These are phyloP conservation scores for Trametes cinnabarina DNA, from an alignment of 768 basidiomycete genomes.

Conservation along the genomic window DNA sequence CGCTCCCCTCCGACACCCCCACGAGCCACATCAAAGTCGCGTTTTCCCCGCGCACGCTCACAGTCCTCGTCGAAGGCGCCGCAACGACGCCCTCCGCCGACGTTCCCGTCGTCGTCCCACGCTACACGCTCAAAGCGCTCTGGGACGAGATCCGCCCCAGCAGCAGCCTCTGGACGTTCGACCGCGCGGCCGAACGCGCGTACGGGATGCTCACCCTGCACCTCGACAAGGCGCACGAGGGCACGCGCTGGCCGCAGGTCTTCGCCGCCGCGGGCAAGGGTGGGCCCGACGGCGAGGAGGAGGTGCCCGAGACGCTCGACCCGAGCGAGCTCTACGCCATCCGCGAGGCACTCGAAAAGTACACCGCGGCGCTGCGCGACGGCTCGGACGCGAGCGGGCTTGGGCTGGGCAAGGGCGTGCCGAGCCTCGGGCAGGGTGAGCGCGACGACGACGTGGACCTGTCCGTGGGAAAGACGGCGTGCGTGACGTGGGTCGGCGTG, in stretches of 20 bases:
- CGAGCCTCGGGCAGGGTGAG: slow-evolving; percentile 84
- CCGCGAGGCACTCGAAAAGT: slow-evolving; percentile 82
- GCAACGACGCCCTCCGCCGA: slow-evolving; percentile 18
- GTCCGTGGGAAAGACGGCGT: slow-evolving; percentile 62
- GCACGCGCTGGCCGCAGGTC: slow-evolving; percentile 83
- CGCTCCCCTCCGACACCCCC: slow-evolving; percentile 69
- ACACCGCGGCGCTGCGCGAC: slow-evolving; percentile 61
- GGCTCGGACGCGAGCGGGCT: slow-evolving; percentile 61
- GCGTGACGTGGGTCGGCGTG: slow-evolving; percentile 63
- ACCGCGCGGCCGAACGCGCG: slow-evolving; percentile 65
- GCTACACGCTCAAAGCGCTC: slow-evolving; percentile 57
- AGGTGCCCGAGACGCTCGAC: slow-evolving; percentile 84
- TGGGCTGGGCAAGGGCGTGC: slow-evolving; percentile 66
- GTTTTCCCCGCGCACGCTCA: slow-evolving; percentile 64
- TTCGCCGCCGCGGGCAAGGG: slow-evolving; percentile 54
- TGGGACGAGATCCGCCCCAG: slow-evolving; percentile 81
- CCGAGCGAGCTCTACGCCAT: slow-evolving; percentile 78
- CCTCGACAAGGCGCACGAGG: slow-evolving; percentile 82
- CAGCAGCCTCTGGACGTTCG: slow-evolving; percentile 93
- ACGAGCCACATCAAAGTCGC: slow-evolving; percentile 64
- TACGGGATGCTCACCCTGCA: slow-evolving; percentile 78
- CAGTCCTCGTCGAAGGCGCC: slow-evolving; percentile 54
- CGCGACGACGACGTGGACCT: slow-evolving; percentile 88
- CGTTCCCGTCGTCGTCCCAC: slow-evolving; percentile 44
- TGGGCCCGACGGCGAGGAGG: slow-evolving; percentile 44